Percentiles rank a stretch among this genome's conserved stretches.
Evolutionary conservation across 192 early-diverging fungal species (phyloP).

Genomic region (Umbelopsis sp.): DNA sequence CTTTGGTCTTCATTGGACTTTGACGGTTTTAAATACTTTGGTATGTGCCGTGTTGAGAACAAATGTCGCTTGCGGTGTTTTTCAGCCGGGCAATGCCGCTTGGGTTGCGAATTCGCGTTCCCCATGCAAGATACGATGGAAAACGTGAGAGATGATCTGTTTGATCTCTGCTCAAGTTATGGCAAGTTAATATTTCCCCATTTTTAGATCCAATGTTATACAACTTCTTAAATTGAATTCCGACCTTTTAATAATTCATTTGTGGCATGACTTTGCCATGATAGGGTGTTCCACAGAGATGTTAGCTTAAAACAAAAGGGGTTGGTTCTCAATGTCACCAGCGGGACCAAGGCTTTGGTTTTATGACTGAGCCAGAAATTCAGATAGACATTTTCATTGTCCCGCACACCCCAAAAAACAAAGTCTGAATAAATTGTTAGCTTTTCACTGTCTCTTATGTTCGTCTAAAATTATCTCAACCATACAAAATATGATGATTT

Average conservation of each 20-base stretch:
- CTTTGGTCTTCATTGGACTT: background rate
- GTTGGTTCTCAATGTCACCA: too few species aligned
- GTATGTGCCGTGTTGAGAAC: slow-evolving; percentile 1
- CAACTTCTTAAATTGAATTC: background rate
- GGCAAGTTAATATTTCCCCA: slow-evolving; percentile 8
- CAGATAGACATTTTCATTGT: too few species aligned
- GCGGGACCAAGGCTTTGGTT: too few species aligned
- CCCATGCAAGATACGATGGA: background rate
- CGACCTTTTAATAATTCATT: background rate
- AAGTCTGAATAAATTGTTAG: too few species aligned
- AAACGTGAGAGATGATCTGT: background rate
- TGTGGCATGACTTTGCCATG: background rate
- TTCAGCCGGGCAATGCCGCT: background rate
- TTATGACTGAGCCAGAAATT: too few species aligned
- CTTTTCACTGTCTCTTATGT: too few species aligned
- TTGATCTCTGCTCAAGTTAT: background rate
- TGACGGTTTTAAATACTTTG: background rate
- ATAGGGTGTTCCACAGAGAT: too few species aligned
- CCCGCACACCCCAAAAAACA: too few species aligned
- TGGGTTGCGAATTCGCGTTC: background rate
- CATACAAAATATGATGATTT: too few species aligned
- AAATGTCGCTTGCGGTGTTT: background rate
- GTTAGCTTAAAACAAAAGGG: too few species aligned
- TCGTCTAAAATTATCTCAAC: too few species aligned
- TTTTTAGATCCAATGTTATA: slow-evolving; percentile 1